phyloP scores from a whole-genome alignment of 768 basidiomycete species.

The Leucosporidium creatinivorum region DNA sequence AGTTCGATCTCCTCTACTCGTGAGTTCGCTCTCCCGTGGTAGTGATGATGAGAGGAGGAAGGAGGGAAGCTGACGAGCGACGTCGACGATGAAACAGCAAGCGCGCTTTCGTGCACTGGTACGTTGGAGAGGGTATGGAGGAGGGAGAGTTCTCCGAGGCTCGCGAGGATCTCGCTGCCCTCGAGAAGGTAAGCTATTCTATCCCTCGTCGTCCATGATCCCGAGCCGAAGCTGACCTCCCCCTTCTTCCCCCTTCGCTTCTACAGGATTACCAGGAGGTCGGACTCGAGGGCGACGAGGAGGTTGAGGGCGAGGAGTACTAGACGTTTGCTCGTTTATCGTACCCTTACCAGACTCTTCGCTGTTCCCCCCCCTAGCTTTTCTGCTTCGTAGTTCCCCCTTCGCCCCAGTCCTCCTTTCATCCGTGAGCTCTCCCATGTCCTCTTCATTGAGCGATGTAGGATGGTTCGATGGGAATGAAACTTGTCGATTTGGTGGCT shows the following conservation, averaged over 20 bases:
- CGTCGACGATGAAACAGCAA: conserved; percentile 1
- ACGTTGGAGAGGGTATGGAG: conserved; percentile 97
- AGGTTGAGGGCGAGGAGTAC: conserved; percentile 26
- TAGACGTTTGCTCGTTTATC: background rate
- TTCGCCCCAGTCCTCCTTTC: too few relatives aligned
- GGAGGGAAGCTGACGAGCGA: too few relatives aligned
- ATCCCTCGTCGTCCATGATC: too few relatives aligned
- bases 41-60: too few relatives aligned
- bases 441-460: too few relatives aligned
- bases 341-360: too few relatives aligned
- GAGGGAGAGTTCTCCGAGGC: conserved; percentile 99
- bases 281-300: conserved; percentile 6
- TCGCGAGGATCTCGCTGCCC: conserved; percentile 92
- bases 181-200: conserved; percentile 76
- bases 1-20: conserved; percentile 93
- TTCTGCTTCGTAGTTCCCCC: too few relatives aligned
- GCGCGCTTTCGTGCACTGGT: conserved; percentile 42
- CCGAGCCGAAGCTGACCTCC: background rate
- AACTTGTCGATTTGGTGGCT: too few relatives aligned
- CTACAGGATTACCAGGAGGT: conserved; percentile 9
- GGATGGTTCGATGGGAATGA: too few relatives aligned
- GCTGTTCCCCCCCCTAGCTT: too few relatives aligned
- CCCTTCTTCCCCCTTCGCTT: background rate
- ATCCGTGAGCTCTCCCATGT: too few relatives aligned
- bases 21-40: too few relatives aligned